Evolutionary conservation across 2,329 filamentous ascomycete genomes (phyloP).

Genomic region (Alternaria infectoria): DNA sequence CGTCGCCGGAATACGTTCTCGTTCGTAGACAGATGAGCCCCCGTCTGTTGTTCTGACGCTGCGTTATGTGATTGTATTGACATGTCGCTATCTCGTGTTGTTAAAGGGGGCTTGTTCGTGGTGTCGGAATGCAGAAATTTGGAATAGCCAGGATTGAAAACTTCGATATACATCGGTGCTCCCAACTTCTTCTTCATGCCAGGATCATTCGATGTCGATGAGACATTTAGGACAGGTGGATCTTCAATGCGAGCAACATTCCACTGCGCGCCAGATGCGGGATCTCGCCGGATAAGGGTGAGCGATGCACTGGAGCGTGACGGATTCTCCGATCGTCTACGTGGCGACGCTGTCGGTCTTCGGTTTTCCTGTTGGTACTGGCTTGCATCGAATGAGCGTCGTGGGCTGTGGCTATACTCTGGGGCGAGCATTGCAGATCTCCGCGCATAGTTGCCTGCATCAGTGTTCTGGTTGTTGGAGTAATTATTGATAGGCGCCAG

Average conservation of each 20-base stretch:
- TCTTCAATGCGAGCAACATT: slow-evolving; percentile 58
- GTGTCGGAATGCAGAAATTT: slow-evolving; percentile 56
- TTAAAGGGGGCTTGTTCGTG: slow-evolving; percentile 18
- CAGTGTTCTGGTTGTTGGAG: slow-evolving; percentile 37
- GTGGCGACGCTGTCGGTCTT: slow-evolving; percentile 24
- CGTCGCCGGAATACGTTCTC: slow-evolving; percentile 51
- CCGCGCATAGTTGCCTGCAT: slow-evolving; percentile 27
- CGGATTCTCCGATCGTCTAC: slow-evolving; percentile 27
- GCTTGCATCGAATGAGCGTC: slow-evolving; percentile 33
- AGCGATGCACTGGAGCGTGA: slow-evolving; percentile 37
- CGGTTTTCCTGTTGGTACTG: slow-evolving; percentile 29
- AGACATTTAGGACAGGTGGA: slow-evolving; percentile 52
- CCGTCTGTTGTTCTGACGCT: background rate
- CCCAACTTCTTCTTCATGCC: slow-evolving; percentile 46
- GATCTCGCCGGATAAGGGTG: slow-evolving; percentile 60
- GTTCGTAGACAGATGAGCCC: background rate
- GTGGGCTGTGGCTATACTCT: slow-evolving; percentile 21
- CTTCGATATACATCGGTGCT: slow-evolving; percentile 59
- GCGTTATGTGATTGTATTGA: slow-evolving; percentile 12
- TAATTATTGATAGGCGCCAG: slow-evolving; percentile 33
- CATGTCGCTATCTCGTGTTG: slow-evolving; percentile 22
- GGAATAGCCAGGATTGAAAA: slow-evolving; percentile 65
- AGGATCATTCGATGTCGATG: slow-evolving; percentile 45
- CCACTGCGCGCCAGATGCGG: slow-evolving; percentile 57
- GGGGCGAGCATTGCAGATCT: slow-evolving; percentile 21